Conservation (phyloP, 2,329 filamentous ascomycete species). For the Teratosphaeria destructans region DNA sequence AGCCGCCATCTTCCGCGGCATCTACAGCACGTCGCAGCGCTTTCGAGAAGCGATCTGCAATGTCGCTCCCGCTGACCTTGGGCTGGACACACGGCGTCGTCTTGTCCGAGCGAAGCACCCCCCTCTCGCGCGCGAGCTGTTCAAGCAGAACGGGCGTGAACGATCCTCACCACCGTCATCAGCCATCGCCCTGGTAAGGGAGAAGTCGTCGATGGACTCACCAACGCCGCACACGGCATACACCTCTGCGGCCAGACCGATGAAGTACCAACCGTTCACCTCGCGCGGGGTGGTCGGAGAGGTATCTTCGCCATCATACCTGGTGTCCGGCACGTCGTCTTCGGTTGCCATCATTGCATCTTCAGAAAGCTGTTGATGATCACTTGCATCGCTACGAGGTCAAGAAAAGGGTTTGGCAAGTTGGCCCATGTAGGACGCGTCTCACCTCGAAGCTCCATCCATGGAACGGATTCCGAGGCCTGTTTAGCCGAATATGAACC, state of each 20-base stretch:
- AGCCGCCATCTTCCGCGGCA: slow-evolving; percentile 46
- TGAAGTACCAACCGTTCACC: slow-evolving; percentile 19
- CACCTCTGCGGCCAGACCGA: slow-evolving; percentile 70
- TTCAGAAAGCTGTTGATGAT: too few species aligned
- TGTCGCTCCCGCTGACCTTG: slow-evolving; percentile 2
- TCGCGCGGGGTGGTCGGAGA: slow-evolving; percentile 16
- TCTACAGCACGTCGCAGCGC: neutral
- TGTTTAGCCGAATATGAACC: too few species aligned
- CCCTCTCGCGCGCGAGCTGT: slow-evolving; percentile 77
- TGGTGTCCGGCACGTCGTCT: neutral
- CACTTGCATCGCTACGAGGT: neutral
- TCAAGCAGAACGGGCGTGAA: slow-evolving; percentile 96
- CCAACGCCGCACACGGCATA: slow-evolving; percentile 91
- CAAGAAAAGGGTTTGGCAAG: neutral
- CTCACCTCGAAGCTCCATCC: neutral
- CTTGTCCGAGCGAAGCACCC: slow-evolving; percentile 70
- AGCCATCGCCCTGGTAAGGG: neutral
- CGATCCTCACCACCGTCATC: slow-evolving; percentile 41
- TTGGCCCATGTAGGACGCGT: neutral
- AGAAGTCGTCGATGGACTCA: slow-evolving; percentile 40
- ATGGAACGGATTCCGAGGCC: too few species aligned
- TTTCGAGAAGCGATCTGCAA: neutral
- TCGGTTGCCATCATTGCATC: neutral
- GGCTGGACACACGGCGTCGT: slow-evolving; percentile 53
- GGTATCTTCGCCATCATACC: slow-evolving; percentile 17